Conservation (phyloP, 768 basidiomycete species). For the Pleurotus pulmonarius region DNA sequence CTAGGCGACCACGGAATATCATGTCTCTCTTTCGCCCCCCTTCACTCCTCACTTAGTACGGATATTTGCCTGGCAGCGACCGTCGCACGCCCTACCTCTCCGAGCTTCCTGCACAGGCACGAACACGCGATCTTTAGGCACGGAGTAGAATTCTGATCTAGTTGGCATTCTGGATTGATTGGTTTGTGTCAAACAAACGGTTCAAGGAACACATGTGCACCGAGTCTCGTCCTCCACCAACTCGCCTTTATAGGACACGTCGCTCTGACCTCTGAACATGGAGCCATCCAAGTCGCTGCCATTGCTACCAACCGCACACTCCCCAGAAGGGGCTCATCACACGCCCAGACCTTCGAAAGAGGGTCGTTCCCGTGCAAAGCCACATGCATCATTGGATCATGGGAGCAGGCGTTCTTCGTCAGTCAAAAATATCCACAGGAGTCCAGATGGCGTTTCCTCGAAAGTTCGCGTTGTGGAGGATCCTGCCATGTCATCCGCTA, state of each 20-base stretch:
- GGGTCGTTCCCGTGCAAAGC: not conserved
- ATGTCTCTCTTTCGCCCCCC: not conserved
- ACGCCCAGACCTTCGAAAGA: not conserved
- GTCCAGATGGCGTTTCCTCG: not conserved
- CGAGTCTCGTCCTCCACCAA: not conserved
- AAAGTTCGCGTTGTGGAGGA: not conserved
- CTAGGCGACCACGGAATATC: not conserved
- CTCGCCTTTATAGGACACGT: not conserved
- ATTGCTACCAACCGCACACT: not conserved
- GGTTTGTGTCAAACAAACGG: not conserved
- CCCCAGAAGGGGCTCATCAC: not conserved
- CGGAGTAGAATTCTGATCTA: conserved; percentile 1
- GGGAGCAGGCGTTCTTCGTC: not conserved
- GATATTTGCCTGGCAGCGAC: too few relatives aligned
- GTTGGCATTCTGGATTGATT: not conserved
- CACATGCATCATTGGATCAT: not conserved
- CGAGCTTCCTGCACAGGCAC: not conserved
- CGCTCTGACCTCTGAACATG: not conserved
- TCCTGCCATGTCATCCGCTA: not conserved
- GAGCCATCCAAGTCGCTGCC: not conserved
- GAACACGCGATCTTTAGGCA: not conserved
- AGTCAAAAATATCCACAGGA: not conserved
- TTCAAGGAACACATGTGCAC: not conserved
- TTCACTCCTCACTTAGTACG: too few relatives aligned
- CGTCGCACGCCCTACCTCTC: too few relatives aligned